Base-by-base conservation (phyloP, 441 rosid species). In the Mallotus repandus region DNA sequence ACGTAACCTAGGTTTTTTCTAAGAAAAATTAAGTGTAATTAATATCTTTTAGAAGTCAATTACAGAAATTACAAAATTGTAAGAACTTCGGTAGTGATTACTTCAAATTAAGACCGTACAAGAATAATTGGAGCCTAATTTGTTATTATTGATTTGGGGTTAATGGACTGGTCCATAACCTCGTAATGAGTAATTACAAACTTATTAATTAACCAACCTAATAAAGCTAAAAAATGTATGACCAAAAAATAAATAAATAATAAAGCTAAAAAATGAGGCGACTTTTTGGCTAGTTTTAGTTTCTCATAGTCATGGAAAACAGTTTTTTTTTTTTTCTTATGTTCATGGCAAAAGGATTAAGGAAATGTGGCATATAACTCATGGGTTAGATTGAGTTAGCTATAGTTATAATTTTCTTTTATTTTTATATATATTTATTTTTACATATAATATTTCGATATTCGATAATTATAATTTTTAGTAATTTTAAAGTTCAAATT, bases 141-240 rank as follows among this genome's bases (percentile, higher is more conserved):
- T 52, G 29, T 35, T 68, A 68, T 68, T 54, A 54, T 11, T n/a
- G 57, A 48, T 18, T 68, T 68, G n/a, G 18, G 41, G 35, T 56
- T 56, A 21, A 21, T 54, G 59, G 72, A 56, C 11, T 70, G 73
- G 73, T 58, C 73, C 73, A 59, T 25, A 43, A 16, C 41, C 58
- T 48, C 58, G 29, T 45, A 2, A 60, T 48, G 32, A 25, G 56
- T 60, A 29, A 48, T 71, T 59, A 59, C 32, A 59, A 43, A 19
- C 55, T 45, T 71, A 71, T 19, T 71, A 71, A 71, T 32, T 49
- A 49, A 71, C 57, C 56, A 48, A 48, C 66, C 64, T 22, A 70
- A 70, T 68, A 68, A 25, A 25, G 29, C 29, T 25, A 25, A 25
- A 25, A 25, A 25, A 25, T 25, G 29, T 25, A 25, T 25, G 29